These are phyloP conservation scores for Emiliania huxleyi DNA, from an alignment of 78 protist genomes.

Conservation along the genomic window DNA sequence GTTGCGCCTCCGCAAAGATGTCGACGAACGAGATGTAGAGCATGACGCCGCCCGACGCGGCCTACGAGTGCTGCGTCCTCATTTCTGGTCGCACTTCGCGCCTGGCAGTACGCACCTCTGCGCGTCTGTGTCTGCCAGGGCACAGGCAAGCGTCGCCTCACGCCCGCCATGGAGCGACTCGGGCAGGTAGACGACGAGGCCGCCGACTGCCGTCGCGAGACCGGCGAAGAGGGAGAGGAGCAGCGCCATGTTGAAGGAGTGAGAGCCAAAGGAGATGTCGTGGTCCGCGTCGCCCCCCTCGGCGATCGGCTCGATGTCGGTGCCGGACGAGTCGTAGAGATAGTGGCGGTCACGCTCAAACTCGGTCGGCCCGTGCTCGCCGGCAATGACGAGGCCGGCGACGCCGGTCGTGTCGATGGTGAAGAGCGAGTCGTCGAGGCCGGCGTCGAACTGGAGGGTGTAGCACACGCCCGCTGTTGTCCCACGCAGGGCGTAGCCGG, in stretches of 20 bases:
- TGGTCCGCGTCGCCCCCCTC: no score
- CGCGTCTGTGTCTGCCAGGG: no score
- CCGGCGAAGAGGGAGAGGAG: constrained; percentile 34
- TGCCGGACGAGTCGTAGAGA: not conserved
- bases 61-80: constrained; percentile 45
- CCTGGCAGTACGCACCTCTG: no score
- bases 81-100: not conserved
- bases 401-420: not conserved
- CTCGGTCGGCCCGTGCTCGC: not conserved
- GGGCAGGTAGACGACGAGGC: constrained; percentile 17
- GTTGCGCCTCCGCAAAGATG: constrained; percentile 46
- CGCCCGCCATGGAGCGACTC: not conserved
- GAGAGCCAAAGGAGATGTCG: no score
- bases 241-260: no score
- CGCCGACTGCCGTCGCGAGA: constrained; percentile 48
- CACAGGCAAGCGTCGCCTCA: no score
- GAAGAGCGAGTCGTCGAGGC: not conserved
- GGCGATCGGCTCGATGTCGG: not conserved
- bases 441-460: not conserved
- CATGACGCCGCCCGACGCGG: constrained; percentile 71
- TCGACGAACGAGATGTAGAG: constrained; percentile 67
- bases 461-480: not conserved
- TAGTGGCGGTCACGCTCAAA: not conserved
- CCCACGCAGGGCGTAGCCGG: no score
- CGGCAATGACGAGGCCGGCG: not conserved